Base-by-base conservation (phyloP, 2,329 filamentous ascomycete genomes). In the Xylogone sp. region DNA sequence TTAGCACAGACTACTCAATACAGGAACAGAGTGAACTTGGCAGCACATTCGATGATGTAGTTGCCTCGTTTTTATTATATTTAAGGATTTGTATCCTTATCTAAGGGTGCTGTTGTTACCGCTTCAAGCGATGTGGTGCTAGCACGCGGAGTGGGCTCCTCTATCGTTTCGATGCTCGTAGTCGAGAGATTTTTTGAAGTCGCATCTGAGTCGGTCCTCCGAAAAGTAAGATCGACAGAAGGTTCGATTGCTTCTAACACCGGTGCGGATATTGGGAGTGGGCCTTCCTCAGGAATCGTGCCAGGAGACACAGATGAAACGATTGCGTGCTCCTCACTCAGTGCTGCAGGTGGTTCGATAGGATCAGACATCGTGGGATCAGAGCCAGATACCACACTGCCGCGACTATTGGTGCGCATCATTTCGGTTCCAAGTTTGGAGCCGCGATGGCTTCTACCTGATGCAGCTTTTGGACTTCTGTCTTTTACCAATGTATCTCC, bases 401-500 rank as follows among this genome's bases (percentile, higher is more conserved):
- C 93, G 61, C 93, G 87, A 64, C 90, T 96, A 68, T 96, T 96
- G 19, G 93, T 95, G 45, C 93, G 84, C 90, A 97, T 93, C 93
- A 97, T 97, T 69, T 97, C 93, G 46, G 91, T 94, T 1, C 91
- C 91, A 2, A 97, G 80, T 69, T 96, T 97, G 0, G 91, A 96
- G 49, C 87, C 88, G 12, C 88, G 86, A 21, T 88, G 77, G 34
- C 74, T 71, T 57, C 84, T 83, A 7, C 34, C 34, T 53, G 59
- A 46, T 73, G 73, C 68, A 69, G 87, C 70, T 71, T 75, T 54
- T 69, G 71, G 55, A 72, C 75, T 53, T 69, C 69, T 61, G 34
- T 66, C 65, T 45, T 57, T 53, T 3, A 63, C 61, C 34, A 73
- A 74, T 16, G 72, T 64, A 59, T 77, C 76, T 7, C 89, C 91